Evolutionary conservation across 1,139 yeast species (phyloP).

Genomic region (Yamadazyma taylorii): DNA sequence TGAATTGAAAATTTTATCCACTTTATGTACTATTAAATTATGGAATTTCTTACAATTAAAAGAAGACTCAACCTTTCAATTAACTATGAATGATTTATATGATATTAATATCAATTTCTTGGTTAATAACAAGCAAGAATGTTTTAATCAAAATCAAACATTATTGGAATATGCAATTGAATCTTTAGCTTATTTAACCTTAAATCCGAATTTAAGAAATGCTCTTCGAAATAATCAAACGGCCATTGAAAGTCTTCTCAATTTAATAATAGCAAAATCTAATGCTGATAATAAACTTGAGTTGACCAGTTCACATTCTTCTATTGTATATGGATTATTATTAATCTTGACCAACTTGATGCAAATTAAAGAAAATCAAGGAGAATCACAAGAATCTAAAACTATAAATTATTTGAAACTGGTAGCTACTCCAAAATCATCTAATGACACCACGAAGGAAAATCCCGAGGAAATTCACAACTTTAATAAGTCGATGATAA

Average conservation of each 20-base stretch:
- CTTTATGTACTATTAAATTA: constrained; percentile 39
- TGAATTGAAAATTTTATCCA: constrained; percentile 30
- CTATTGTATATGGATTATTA: constrained; percentile 36
- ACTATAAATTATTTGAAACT: constrained; percentile 34
- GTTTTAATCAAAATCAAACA: constrained; percentile 4
- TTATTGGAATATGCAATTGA: constrained; percentile 33
- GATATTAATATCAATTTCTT: constrained; percentile 21
- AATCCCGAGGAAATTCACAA: constrained; percentile 25
- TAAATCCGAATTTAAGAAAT: constrained; percentile 33
- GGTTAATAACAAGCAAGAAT: constrained; percentile 8
- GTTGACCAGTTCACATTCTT: constrained; percentile 14
- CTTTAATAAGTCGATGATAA: constrained; percentile 32
- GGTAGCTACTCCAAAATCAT: constrained; percentile 29
- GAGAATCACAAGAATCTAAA: constrained; percentile 14
- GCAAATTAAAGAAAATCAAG: constrained; percentile 22
- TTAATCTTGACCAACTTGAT: constrained; percentile 40
- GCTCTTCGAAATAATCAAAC: constrained; percentile 33
- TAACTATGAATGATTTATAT: constrained; percentile 23
- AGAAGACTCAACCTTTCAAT: constrained; percentile 22
- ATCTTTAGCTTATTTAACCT: constrained; percentile 48
- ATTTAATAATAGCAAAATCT: constrained; percentile 12
- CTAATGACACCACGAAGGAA: constrained; percentile 22
- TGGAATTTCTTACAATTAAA: constrained; percentile 36
- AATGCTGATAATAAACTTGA: background rate
- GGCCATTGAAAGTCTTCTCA: constrained; percentile 24